Conservation (phyloP, 2,329 filamentous ascomycete genomes). For the Aulographum hederae region DNA sequence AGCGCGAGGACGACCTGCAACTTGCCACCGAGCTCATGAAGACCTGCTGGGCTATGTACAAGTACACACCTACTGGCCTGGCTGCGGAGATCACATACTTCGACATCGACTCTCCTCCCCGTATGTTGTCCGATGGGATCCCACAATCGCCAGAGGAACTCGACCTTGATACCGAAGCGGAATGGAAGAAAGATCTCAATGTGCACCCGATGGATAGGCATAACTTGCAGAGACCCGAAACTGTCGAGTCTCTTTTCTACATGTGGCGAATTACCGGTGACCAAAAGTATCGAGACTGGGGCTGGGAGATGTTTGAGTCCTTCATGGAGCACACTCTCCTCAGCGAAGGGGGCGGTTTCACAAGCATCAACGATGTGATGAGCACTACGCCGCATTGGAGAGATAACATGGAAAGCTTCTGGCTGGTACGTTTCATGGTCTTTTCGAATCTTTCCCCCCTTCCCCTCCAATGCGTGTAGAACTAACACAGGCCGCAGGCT, state of each 20-base stretch:
- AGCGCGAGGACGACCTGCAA: conserved; percentile 72
- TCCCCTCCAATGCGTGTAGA: background rate
- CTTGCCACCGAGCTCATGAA: conserved; percentile 84
- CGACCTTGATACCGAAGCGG: conserved; percentile 28
- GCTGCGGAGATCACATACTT: conserved; percentile 92
- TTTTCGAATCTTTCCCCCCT: conserved; percentile 8
- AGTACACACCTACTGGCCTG: conserved; percentile 74
- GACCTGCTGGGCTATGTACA: conserved; percentile 97
- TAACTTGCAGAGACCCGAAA: conserved; percentile 90
- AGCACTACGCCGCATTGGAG: conserved; percentile 44
- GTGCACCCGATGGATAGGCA: conserved; percentile 73
- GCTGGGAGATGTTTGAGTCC: conserved; percentile 93
- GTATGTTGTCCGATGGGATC: conserved; percentile 27
- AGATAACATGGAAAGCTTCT: conserved; percentile 99
- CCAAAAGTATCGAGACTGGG: conserved; percentile 78
- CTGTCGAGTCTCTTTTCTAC: conserved; percentile 89
- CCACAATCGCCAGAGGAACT: conserved; percentile 12
- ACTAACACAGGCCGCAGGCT: conserved; percentile 36
- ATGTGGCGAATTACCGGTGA: conserved; percentile 98
- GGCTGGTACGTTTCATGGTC: conserved; percentile 56
- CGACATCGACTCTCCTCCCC: conserved; percentile 50
- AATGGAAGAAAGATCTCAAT: conserved; percentile 61
- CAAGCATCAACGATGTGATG: conserved; percentile 60
- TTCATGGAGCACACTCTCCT: conserved; percentile 78
- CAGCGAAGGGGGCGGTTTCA: conserved; percentile 61